A percentile compares a stretch with the other conserved stretches of the same genome.
These are phyloP conservation scores for Sordariomycetes sp. DNA, from an alignment of 2,329 filamentous ascomycete genomes.

Conservation along the genomic window DNA sequence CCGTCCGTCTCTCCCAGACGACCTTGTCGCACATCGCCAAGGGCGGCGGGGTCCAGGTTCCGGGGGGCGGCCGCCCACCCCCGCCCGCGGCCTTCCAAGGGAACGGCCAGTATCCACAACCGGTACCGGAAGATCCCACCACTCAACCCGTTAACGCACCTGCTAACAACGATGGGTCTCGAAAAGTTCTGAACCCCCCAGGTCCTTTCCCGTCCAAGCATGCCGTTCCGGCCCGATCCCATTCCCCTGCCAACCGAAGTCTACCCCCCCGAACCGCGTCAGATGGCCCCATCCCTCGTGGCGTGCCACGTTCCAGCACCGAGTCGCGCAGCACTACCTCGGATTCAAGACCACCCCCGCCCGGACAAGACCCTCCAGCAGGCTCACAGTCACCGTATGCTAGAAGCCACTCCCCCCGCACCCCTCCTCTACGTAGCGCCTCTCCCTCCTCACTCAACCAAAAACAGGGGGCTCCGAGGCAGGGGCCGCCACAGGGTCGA, in stretches of 20 bases:
- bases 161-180: constrained; percentile 44
- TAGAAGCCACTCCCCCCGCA: constrained; percentile 1
- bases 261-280: background rate
- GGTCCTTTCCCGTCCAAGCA: constrained; percentile 13
- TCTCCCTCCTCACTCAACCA: background rate
- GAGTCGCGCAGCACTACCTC: background rate
- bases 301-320: background rate
- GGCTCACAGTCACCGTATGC: background rate
- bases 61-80: background rate
- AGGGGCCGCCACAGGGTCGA: constrained; percentile 1
- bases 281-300: background rate
- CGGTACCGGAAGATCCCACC: constrained; percentile 41
- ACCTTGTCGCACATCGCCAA: constrained; percentile 74
- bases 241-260: background rate
- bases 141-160: constrained; percentile 37
- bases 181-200: constrained; percentile 37
- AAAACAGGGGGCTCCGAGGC: background rate
- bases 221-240: background rate
- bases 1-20: constrained; percentile 70
- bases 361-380: background rate
- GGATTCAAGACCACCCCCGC: background rate
- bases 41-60: constrained; percentile 16
- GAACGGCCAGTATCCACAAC: constrained; percentile 26
- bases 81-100: background rate
- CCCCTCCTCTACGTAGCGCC: background rate